These are phyloP conservation scores for Boletus reticulatus DNA, from an alignment of 768 basidiomycete species.

Conservation along the genomic window DNA sequence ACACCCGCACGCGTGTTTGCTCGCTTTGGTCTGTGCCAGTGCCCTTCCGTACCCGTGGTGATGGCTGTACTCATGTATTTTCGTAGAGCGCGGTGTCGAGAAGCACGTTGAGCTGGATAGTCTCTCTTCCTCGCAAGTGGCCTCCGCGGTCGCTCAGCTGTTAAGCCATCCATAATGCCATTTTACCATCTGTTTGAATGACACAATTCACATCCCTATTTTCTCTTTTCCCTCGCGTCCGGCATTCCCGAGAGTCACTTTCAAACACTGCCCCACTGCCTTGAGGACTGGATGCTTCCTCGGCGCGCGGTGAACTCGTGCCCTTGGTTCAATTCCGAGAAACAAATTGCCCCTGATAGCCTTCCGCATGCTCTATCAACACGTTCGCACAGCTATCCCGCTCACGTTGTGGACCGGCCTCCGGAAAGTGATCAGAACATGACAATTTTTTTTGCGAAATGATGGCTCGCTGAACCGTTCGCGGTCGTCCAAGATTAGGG, in stretches of 20 bases:
- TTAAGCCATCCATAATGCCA: conserved; percentile 34
- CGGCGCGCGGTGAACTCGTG: conserved; percentile 21
- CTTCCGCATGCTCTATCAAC: not conserved
- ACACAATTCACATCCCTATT: conserved; percentile 4
- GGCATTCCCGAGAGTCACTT: not conserved
- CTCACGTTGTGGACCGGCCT: not conserved
- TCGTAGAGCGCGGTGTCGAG: conserved; percentile 74
- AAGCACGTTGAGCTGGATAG: conserved; percentile 79
- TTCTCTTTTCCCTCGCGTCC: not conserved
- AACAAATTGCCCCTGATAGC: not conserved
- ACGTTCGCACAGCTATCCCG: not conserved
- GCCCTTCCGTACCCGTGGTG: conserved; percentile 6
- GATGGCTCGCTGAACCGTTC: not conserved
- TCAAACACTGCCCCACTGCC: conserved; percentile 17
- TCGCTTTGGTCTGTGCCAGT: conserved; percentile 66
- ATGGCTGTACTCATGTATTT: conserved; percentile 14
- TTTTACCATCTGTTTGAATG: not conserved
- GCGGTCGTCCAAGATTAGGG: not conserved
- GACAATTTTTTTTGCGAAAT: not conserved
- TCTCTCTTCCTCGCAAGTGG: conserved; percentile 68
- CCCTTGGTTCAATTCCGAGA: conserved; percentile 4
- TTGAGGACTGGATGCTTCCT: conserved; percentile 17
- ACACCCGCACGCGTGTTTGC: conserved; percentile 84
- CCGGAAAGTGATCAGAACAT: not conserved
- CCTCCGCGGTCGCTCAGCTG: conserved; percentile 65